Conservation (phyloP, 2,329 filamentous ascomycete genomes). For the Thelonectria olida region DNA sequence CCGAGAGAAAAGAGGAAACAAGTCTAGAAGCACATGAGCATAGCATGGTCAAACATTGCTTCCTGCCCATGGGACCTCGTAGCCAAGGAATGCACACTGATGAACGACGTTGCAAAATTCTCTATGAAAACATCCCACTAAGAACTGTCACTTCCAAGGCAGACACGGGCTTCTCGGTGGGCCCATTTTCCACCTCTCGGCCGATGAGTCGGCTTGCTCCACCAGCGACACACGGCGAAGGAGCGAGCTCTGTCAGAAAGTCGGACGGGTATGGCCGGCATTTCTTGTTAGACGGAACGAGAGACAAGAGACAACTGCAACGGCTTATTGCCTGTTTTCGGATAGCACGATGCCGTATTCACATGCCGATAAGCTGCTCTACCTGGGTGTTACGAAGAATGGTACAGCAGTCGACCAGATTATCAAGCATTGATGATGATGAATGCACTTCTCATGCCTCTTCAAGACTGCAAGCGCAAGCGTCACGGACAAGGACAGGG, state of each 20-base stretch:
- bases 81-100: not conserved
- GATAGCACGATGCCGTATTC: not conserved
- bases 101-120: not conserved
- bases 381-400: not conserved
- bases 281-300: not conserved
- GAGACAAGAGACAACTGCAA: not conserved
- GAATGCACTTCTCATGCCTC: not conserved
- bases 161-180: not conserved
- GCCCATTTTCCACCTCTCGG: constrained; percentile 31
- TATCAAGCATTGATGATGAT: not conserved
- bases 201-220: constrained; percentile 28
- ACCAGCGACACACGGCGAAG: not conserved
- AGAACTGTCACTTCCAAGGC: not conserved
- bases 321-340: constrained; percentile 2
- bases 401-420: not conserved
- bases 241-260: not conserved
- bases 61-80: not conserved
- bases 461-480: not conserved
- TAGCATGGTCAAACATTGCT: not conserved
- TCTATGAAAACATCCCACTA: constrained; percentile 3
- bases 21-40: not conserved
- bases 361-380: not conserved
- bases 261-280: constrained; percentile 6
- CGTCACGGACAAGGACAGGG: not conserved
- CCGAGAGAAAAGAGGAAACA: not conserved